These are phyloP conservation scores for Ophiocytium majus DNA, from an alignment of 352 stramenopile species.

Conservation along the genomic window DNA sequence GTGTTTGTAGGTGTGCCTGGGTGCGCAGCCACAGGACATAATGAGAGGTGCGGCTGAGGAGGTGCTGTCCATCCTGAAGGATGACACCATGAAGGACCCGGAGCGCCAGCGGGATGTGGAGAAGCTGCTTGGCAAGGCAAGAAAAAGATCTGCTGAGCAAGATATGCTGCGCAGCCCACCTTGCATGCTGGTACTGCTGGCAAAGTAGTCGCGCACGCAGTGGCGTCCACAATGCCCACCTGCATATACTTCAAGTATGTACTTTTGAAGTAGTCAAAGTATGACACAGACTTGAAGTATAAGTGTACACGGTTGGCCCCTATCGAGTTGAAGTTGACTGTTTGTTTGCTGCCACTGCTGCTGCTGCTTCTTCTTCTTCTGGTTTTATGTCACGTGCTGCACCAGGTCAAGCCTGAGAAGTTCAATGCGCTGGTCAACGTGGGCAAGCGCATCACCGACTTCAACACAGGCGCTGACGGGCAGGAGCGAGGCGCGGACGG, in stretches of 20 bases:
- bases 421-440: conserved; percentile 70
- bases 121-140: conserved; percentile 76
- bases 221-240: too few species aligned
- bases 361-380: too few species aligned
- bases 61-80: conserved; percentile 81
- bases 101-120: conserved; percentile 74
- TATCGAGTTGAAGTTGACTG: too few species aligned
- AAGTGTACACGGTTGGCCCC: too few species aligned
- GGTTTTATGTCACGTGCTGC: too few species aligned
- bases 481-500: conserved; percentile 49
- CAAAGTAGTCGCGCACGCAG: too few species aligned
- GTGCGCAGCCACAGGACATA: conserved; percentile 82
- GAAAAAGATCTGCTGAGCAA: background rate
- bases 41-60: conserved; percentile 82
- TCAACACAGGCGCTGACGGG: conserved; percentile 60
- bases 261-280: too few species aligned
- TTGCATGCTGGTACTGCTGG: conserved; percentile 10
- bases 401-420: conserved; percentile 47
- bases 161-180: background rate
- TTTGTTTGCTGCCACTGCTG: too few species aligned
- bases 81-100: conserved; percentile 76
- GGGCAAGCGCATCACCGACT: conserved; percentile 81
- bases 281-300: too few species aligned
- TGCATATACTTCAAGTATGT: too few species aligned
- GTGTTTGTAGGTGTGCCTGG: conserved; percentile 46